Base-by-base conservation (phyloP, 139 green algal genomes). In the Auxenochlorella protothecoides region DNA sequence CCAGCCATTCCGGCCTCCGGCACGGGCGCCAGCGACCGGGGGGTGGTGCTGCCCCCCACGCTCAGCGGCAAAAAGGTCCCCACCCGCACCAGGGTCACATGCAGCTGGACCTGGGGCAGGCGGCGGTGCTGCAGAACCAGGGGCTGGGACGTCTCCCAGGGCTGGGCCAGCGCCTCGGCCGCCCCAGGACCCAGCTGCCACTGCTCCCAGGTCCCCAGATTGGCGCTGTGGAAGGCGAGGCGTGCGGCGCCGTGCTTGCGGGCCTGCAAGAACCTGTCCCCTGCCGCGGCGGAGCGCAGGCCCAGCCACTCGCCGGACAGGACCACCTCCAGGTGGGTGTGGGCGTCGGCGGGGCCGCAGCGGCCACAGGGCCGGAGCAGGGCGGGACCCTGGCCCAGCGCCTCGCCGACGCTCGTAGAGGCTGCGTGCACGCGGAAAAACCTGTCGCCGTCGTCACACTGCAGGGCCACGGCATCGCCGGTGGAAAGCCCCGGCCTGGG, bases 191-290 rank as follows among this genome's bases (percentile, higher is more conserved):
- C 63, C 68, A 89, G 71, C 68, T 91, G 80, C 85, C 85, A 91
- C 76, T 91, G 88, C 85, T 91, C 88, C 83, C 85, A 92, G 2
- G 81, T 81, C 5, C 88, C 87, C 55, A 88, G 78, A 68, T 92
- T 87, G 15, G 65, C 44, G 75, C 80, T 88, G 79, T 84, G 90
- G 77, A 92, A 92, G 55, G 81, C 81, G 55, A 93, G 81, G 4
- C 78, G 78, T 68, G 79, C 72, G 56, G 63, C 59, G 44, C 76
- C 78, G 55, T 80, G 78, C 60, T 84, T 79, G 16, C 85, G 79
- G 0, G 83, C 85, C 75, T 93, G 88, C 74, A 93, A 71, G 70
- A 92, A 89, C 15, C 77, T 74, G 74, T 83, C 81, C n/a, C 78
- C 74, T 6, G 85, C 85, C 2, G 72, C 68, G 14, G 76, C 68